These are phyloP conservation scores for Coemansia sp. DNA, from an alignment of 192 early-diverging fungal genomes.

Conservation along the genomic window DNA sequence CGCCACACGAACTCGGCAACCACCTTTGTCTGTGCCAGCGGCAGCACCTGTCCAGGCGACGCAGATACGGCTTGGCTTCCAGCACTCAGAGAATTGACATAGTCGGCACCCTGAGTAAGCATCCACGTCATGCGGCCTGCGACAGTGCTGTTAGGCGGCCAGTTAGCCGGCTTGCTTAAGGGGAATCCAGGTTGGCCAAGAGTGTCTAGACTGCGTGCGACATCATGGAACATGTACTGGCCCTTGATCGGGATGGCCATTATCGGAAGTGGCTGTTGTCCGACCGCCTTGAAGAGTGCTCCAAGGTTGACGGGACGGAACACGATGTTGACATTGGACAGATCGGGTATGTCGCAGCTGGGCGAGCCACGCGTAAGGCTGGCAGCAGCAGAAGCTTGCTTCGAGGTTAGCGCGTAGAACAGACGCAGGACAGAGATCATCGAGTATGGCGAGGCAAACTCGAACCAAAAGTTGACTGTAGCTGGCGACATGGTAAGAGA, in stretches of 20 bases:
- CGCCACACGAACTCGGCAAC: constrained; percentile 48
- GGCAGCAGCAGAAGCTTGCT: not conserved
- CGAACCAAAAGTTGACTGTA: constrained; percentile 51
- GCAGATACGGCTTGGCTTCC: not conserved
- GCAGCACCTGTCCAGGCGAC: not conserved
- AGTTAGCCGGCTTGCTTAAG: not conserved
- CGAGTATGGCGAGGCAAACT: constrained; percentile 55
- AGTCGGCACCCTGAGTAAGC: constrained; percentile 31
- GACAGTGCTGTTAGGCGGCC: constrained; percentile 40
- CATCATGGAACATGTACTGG: constrained; percentile 48
- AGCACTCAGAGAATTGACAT: constrained; percentile 11
- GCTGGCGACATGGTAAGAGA: constrained; percentile 12
- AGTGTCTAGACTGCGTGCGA: constrained; percentile 21
- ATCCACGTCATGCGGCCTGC: constrained; percentile 45
- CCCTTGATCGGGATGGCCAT: constrained; percentile 33
- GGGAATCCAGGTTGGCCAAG: constrained; percentile 38
- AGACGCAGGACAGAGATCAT: constrained; percentile 48
- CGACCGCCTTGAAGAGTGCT: constrained; percentile 32
- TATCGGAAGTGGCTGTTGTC: constrained; percentile 28
- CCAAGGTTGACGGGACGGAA: constrained; percentile 39
- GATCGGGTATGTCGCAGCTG: constrained; percentile 21
- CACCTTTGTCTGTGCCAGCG: constrained; percentile 7
- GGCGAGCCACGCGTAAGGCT: constrained; percentile 1
- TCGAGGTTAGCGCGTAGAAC: constrained; percentile 18
- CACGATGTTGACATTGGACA: constrained; percentile 14